Evolutionary conservation across 1,284 basidiomycete species (phyloP).

Genomic region (Cutaneotrichosporon mucoides): DNA sequence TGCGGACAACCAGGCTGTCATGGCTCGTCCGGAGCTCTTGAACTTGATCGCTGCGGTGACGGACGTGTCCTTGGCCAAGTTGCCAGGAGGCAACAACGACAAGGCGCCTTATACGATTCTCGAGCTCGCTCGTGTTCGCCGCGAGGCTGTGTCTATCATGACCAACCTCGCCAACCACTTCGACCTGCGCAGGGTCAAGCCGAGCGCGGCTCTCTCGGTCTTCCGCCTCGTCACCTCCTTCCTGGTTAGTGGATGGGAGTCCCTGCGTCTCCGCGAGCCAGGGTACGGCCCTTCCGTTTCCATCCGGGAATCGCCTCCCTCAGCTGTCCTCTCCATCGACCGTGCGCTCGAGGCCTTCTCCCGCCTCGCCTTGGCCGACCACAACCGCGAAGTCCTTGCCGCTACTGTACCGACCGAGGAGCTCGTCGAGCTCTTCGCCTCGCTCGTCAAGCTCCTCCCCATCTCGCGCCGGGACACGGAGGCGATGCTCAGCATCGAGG

Average conservation of each 20-base stretch:
- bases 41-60: conserved; percentile 65
- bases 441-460: conserved; percentile 76
- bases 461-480: conserved; percentile 70
- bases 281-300: conserved; percentile 33
- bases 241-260: conserved; percentile 55
- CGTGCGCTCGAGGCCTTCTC: conserved; percentile 76
- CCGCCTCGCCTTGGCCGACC: conserved; percentile 68
- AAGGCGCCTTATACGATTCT: conserved; percentile 57
- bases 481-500: conserved; percentile 55
- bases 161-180: conserved; percentile 61
- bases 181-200: conserved; percentile 46
- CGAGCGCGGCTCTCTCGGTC: conserved; percentile 54
- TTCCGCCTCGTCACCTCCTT: conserved; percentile 71
- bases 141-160: conserved; percentile 71
- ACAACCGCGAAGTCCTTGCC: conserved; percentile 71
- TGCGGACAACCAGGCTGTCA: conserved; percentile 65
- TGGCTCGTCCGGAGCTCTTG: conserved; percentile 63
- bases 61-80: conserved; percentile 51
- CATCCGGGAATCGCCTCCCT: conserved; percentile 26
- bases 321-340: conserved; percentile 36
- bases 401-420: conserved; percentile 58
- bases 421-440: conserved; percentile 62
- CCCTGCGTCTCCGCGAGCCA: conserved; percentile 57
- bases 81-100: conserved; percentile 33
- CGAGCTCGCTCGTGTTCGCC: conserved; percentile 69